Evolutionary conservation across 176 grass and related monocot species (phyloP).

Genomic region (Metroxylon sagu): DNA sequence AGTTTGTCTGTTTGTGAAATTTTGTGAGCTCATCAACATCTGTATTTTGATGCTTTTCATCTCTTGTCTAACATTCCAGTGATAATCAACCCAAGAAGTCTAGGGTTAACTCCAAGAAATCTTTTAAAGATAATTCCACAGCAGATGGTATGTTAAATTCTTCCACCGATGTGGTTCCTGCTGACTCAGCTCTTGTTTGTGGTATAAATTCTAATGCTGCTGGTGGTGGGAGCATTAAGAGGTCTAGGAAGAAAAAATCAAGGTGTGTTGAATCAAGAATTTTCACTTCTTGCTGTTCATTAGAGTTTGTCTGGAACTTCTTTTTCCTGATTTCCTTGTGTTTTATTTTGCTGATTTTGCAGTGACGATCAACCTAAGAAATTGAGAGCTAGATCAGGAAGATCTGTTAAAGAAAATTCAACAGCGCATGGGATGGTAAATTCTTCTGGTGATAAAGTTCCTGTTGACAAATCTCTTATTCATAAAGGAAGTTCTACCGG

Average conservation of each 20-base stretch:
- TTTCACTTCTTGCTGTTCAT: background rate
- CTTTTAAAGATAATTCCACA: background rate
- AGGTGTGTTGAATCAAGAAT: background rate
- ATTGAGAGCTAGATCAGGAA: background rate
- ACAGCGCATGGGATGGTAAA: background rate
- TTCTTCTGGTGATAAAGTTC: background rate
- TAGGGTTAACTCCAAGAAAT: conserved; percentile 4
- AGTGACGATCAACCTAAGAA: background rate
- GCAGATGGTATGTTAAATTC: conserved; percentile 4
- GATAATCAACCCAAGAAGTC: conserved; percentile 1
- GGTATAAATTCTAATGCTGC: background rate
- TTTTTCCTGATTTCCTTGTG: background rate
- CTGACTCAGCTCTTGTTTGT: conserved; percentile 13
- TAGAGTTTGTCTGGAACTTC: background rate
- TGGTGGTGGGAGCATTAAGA: background rate
- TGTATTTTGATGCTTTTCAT: background rate
- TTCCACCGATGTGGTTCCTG: conserved; percentile 8
- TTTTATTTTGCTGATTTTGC: background rate
- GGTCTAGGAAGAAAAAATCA: background rate
- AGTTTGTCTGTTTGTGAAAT: too few relatives aligned
- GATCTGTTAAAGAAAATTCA: background rate
- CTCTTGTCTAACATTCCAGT: background rate
- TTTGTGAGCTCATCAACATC: background rate
- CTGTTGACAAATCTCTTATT: background rate
- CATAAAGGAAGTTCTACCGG: too few relatives aligned